Percentiles rank a stretch among this genome's conserved stretches.
These are phyloP conservation scores for Hypoxylon sp. DNA, from an alignment of 2,329 filamentous ascomycete species.

Conservation along the genomic window DNA sequence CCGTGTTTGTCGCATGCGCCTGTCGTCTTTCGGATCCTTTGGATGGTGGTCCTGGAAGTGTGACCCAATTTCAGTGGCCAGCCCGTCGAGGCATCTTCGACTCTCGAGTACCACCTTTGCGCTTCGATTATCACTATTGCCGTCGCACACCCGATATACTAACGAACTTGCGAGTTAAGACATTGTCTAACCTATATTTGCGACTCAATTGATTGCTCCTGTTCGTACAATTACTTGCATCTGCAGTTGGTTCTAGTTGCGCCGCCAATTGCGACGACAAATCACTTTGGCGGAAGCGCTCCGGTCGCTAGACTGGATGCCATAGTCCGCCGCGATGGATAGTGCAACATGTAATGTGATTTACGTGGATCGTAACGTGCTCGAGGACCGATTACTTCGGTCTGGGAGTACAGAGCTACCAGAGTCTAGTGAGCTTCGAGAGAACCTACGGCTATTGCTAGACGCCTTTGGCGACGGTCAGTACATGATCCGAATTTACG, in stretches of 20 bases:
- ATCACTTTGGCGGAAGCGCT: conserved; percentile 65
- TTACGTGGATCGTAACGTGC: conserved; percentile 70
- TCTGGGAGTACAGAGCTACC: conserved; percentile 50
- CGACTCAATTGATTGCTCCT: conserved; percentile 37
- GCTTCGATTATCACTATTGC: conserved; percentile 44
- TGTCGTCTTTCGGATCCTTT: conserved; percentile 34
- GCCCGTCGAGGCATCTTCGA: conserved; percentile 47
- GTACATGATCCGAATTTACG: conserved; percentile 41
- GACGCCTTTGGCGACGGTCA: conserved; percentile 70
- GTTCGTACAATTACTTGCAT: conserved; percentile 35
- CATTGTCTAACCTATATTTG: conserved; percentile 40
- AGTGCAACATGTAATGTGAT: conserved; percentile 71
- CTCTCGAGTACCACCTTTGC: conserved; percentile 46
- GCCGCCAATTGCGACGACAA: conserved; percentile 47
- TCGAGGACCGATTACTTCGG: conserved; percentile 62
- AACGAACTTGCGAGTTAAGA: conserved; percentile 43
- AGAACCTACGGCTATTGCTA: conserved; percentile 66
- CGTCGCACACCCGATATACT: conserved; percentile 48
- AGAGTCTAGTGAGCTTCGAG: conserved; percentile 57
- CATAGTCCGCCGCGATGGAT: conserved; percentile 70
- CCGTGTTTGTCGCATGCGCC: conserved; percentile 42
- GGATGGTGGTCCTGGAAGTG: conserved; percentile 47
- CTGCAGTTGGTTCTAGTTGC: conserved; percentile 29
- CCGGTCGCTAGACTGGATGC: conserved; percentile 74
- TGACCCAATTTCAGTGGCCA: conserved; percentile 48